Evolutionary conservation across 768 basidiomycete species (phyloP).

Genomic region (Podaxis sp.): DNA sequence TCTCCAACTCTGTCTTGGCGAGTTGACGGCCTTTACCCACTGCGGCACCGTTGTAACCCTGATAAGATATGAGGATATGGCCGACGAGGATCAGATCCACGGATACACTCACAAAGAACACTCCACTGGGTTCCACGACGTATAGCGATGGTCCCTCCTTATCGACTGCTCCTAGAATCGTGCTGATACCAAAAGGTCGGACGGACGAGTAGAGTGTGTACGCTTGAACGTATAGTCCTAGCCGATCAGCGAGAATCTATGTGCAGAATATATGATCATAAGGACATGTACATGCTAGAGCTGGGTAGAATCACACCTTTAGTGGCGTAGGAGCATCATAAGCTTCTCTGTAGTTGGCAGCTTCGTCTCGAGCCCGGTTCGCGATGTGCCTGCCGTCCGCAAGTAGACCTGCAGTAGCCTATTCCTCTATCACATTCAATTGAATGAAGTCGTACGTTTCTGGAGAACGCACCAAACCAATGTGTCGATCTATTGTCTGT

Average conservation of each 20-base stretch:
- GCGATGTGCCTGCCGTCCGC: constrained; percentile 92
- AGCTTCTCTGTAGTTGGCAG: constrained; percentile 64
- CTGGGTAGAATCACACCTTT: constrained; percentile 54
- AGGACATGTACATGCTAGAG: neutral
- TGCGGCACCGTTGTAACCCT: constrained; percentile 97
- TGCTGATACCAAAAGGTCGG: constrained; percentile 94
- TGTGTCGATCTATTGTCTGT: constrained; percentile 89
- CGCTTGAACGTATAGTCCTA: constrained; percentile 88
- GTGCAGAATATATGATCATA: neutral
- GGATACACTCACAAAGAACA: constrained; percentile 68
- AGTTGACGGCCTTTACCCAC: constrained; percentile 97
- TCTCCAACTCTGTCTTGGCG: constrained; percentile 98
- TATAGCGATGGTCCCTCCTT: constrained; percentile 84
- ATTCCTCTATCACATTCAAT: constrained; percentile 15
- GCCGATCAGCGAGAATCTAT: constrained; percentile 59
- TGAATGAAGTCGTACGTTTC: neutral
- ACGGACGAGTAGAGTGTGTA: constrained; percentile 99
- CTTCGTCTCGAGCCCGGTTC: constrained; percentile 84
- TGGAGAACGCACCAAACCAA: constrained; percentile 70
- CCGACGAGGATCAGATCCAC: neutral
- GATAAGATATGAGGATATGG: constrained; percentile 7
- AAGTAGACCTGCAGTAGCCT: constrained; percentile 93
- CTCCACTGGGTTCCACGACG: constrained; percentile 93
- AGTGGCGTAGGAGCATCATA: constrained; percentile 77
- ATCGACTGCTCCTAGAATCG: constrained; percentile 88